These are phyloP conservation scores for Termitomyces sp. DNA, from an alignment of 768 basidiomycete genomes.

Conservation along the genomic window DNA sequence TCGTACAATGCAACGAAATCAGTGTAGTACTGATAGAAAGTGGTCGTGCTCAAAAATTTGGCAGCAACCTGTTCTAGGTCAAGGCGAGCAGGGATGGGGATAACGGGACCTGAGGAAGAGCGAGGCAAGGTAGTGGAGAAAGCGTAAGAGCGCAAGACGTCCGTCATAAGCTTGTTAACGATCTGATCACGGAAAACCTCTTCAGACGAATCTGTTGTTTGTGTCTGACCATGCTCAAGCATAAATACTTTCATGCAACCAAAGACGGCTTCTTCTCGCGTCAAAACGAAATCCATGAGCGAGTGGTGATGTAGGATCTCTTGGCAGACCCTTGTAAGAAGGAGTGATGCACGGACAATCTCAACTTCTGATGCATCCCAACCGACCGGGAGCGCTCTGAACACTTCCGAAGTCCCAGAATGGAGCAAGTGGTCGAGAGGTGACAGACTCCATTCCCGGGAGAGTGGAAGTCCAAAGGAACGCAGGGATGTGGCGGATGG, in stretches of 20 bases:
- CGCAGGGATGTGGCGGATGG: slow-evolving; percentile 21
- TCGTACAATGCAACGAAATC: slow-evolving; percentile 91
- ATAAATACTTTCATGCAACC: slow-evolving; percentile 92
- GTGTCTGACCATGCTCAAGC: slow-evolving; percentile 80
- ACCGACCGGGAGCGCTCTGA: slow-evolving; percentile 54
- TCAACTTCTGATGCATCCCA: slow-evolving; percentile 84
- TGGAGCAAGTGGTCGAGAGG: slow-evolving; percentile 77
- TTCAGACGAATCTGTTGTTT: slow-evolving; percentile 35
- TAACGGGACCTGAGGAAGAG: slow-evolving; percentile 11
- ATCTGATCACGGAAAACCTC: slow-evolving; percentile 79
- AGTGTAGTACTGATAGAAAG: slow-evolving; percentile 92
- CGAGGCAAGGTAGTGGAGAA: slow-evolving; percentile 18
- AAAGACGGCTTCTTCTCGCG: slow-evolving; percentile 57
- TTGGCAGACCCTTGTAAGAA: slow-evolving; percentile 48
- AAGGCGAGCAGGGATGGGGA: slow-evolving; percentile 12
- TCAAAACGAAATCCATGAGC: slow-evolving; percentile 35
- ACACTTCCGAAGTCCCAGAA: slow-evolving; percentile 65
- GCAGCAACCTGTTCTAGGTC: slow-evolving; percentile 50
- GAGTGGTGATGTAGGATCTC: slow-evolving; percentile 38
- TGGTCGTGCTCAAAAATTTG: slow-evolving; percentile 61
- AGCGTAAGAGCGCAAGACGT: slow-evolving; percentile 52
- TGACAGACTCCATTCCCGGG: slow-evolving; percentile 60
- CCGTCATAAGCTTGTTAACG: slow-evolving; percentile 54
- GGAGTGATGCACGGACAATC: slow-evolving; percentile 61
- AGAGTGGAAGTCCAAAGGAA: slow-evolving; percentile 39